Conservation (phyloP, 2,329 filamentous ascomycete species). For the Leptographium wingfieldii region DNA sequence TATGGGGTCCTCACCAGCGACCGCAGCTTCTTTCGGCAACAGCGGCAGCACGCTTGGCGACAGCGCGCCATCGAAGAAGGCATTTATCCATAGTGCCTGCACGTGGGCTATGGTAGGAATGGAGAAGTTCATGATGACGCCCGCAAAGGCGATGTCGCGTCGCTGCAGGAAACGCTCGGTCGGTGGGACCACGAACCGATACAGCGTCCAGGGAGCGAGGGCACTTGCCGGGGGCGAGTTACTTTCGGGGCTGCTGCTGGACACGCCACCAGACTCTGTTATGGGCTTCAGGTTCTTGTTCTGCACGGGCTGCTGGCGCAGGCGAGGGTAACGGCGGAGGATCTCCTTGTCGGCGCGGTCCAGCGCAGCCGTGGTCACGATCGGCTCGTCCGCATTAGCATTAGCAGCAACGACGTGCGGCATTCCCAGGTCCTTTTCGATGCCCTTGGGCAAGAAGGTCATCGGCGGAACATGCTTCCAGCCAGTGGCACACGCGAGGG, state of each 20-base stretch:
- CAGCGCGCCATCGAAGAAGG: slow-evolving; percentile 47
- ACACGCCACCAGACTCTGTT: slow-evolving; percentile 24
- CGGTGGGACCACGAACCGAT: slow-evolving; percentile 34
- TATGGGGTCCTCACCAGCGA: slow-evolving; percentile 11
- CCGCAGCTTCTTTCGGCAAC: not conserved
- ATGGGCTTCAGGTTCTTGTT: slow-evolving; percentile 33
- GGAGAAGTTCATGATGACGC: slow-evolving; percentile 29
- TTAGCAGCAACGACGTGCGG: slow-evolving; percentile 23
- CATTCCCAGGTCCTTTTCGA: slow-evolving; percentile 34
- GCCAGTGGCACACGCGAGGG: slow-evolving; percentile 43
- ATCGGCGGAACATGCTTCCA: slow-evolving; percentile 43
- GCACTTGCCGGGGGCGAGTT: slow-evolving; percentile 19
- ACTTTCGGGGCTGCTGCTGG: slow-evolving; percentile 17
- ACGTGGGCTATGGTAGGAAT: slow-evolving; percentile 28
- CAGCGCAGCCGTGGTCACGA: not conserved
- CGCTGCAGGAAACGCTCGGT: slow-evolving; percentile 22
- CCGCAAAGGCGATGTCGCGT: slow-evolving; percentile 33
- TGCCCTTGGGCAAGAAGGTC: slow-evolving; percentile 35
- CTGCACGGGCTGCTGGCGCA: slow-evolving; percentile 36
- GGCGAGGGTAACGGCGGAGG: slow-evolving; percentile 36
- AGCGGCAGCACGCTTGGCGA: slow-evolving; percentile 15
- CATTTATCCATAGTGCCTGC: slow-evolving; percentile 50
- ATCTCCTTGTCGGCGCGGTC: slow-evolving; percentile 39
- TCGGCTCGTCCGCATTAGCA: slow-evolving; percentile 9
- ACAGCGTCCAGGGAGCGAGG: slow-evolving; percentile 28